A percentile compares a stretch with the other conserved stretches of the same genome.
Evolutionary conservation across 163 green algal species (phyloP).

Genomic region (Coccomyxa subellipsoidea): DNA sequence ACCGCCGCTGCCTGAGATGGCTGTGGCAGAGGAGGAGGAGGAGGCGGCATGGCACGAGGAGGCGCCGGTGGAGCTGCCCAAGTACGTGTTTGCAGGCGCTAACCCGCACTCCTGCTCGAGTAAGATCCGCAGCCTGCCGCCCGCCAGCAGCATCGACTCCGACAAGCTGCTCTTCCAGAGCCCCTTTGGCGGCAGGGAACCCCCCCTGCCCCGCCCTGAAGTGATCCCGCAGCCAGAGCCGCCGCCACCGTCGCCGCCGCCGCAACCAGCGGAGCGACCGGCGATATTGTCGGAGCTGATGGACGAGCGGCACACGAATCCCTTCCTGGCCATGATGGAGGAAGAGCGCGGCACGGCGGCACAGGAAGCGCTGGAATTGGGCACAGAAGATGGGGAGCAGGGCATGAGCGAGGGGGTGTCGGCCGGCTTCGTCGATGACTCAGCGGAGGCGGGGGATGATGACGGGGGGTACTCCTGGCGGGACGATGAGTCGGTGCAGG

Average conservation of each 20-base stretch:
- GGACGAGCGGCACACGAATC: background rate
- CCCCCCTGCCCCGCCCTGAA: background rate
- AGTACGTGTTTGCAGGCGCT: background rate
- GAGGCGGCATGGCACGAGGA: background rate
- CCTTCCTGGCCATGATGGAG: background rate
- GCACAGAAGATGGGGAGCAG: background rate
- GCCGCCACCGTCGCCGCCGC: background rate
- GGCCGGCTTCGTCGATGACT: background rate
- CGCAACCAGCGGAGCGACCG: background rate
- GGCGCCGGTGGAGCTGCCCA: background rate
- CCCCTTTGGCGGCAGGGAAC: background rate
- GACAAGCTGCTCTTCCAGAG: background rate
- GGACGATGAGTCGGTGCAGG: slow-evolving; percentile 2
- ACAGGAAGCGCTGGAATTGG: background rate
- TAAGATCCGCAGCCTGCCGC: background rate
- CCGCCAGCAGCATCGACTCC: background rate
- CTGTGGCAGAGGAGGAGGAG: background rate
- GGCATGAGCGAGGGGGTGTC: background rate
- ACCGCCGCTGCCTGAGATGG: background rate
- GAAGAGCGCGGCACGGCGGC: background rate
- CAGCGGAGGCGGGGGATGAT: background rate
- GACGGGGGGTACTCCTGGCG: background rate
- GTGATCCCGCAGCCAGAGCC: background rate
- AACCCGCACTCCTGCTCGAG: slow-evolving; percentile 9
- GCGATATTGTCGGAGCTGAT: background rate